Conservation (phyloP, 225 moss, liverwort and hornwort genomes). For the Bryum argenteum region DNA sequence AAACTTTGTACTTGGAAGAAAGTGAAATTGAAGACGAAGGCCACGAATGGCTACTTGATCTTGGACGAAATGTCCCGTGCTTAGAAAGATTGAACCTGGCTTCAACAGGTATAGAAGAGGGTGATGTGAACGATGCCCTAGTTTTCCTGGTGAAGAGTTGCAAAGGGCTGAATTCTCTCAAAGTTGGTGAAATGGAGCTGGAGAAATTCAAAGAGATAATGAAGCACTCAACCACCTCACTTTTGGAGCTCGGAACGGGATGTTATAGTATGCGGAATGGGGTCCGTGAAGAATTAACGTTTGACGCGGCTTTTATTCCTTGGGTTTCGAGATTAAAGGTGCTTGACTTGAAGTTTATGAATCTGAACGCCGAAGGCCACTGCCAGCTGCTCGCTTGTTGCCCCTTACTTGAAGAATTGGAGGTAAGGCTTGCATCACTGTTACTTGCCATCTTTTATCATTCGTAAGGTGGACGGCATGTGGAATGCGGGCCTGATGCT, state of each 20-base stretch:
- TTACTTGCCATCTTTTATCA: background rate
- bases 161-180: slow-evolving; percentile 56
- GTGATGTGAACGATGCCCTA: slow-evolving; percentile 46
- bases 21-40: slow-evolving; percentile 38
- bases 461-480: background rate
- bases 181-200: slow-evolving; percentile 71
- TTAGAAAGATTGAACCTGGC: slow-evolving; percentile 64
- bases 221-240: slow-evolving; percentile 29
- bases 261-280: slow-evolving; percentile 47
- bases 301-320: slow-evolving; percentile 38
- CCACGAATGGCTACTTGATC: slow-evolving; percentile 60
- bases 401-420: slow-evolving; percentile 61
- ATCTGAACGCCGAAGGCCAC: slow-evolving; percentile 56
- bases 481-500: background rate
- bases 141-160: slow-evolving; percentile 57
- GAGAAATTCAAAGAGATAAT: slow-evolving; percentile 53
- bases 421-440: slow-evolving; percentile 36
- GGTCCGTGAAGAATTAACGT: slow-evolving; percentile 43
- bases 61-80: slow-evolving; percentile 49
- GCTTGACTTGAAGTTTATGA: slow-evolving; percentile 62
- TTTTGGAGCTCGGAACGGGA: slow-evolving; percentile 70
- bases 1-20: slow-evolving; percentile 65
- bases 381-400: slow-evolving; percentile 65
- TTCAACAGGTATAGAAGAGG: slow-evolving; percentile 51
- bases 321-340: slow-evolving; percentile 63